Conservation (phyloP, 2,329 filamentous ascomycete species). For the Cadophora sp. region DNA sequence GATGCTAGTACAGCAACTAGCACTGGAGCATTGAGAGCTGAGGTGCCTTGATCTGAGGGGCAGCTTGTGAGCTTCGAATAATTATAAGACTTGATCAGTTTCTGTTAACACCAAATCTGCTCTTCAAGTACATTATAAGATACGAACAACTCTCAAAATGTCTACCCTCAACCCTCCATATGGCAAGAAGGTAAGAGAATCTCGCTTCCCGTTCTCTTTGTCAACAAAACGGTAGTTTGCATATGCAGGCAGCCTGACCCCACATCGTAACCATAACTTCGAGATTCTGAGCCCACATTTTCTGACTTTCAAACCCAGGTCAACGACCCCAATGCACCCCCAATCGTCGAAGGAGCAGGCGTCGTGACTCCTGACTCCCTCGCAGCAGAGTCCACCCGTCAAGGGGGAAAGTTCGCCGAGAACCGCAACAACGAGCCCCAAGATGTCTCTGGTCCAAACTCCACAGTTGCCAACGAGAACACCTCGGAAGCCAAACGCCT, state of each 20-base stretch:
- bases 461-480: conserved; percentile 62
- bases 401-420: conserved; percentile 64
- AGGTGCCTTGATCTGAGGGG: conserved; percentile 16
- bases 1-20: conserved; percentile 13
- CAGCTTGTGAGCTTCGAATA: too few relatives aligned
- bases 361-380: conserved; percentile 72
- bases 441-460: conserved; percentile 56
- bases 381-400: conserved; percentile 72
- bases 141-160: conserved; percentile 43
- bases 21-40: conserved; percentile 7
- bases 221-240: background rate
- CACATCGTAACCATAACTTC: too few relatives aligned
- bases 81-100: background rate
- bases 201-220: background rate
- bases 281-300: background rate
- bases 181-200: conserved; percentile 34
- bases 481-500: conserved; percentile 59
- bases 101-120: background rate
- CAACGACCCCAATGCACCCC: conserved; percentile 52
- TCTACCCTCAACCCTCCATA: conserved; percentile 33
- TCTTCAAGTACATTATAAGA: background rate
- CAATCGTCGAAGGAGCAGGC: conserved; percentile 66
- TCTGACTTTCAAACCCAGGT: conserved; percentile 51
- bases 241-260: background rate
- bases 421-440: conserved; percentile 61